phyloP scores from a whole-genome alignment of 2,329 filamentous ascomycete genomes.

The Xylaria sp. region DNA sequence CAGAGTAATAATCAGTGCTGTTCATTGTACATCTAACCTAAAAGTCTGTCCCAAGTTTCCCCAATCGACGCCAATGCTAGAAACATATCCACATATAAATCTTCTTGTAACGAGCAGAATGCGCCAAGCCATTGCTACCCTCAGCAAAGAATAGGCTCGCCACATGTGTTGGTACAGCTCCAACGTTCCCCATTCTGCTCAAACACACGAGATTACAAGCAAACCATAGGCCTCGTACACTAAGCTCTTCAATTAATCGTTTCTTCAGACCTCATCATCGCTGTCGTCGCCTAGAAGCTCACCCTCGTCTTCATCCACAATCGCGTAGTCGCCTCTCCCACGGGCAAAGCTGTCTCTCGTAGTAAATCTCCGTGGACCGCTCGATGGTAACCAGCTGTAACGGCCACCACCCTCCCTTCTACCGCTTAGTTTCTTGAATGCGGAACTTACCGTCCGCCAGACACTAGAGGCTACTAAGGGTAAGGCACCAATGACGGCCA shows the following conservation, averaged over 20 bases:
- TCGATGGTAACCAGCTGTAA: constrained; percentile 59
- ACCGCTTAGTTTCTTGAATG: constrained; percentile 60
- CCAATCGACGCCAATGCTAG: constrained; percentile 31
- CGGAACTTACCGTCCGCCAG: constrained; percentile 71
- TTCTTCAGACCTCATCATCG: constrained; percentile 79
- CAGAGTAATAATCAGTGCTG: constrained; percentile 18
- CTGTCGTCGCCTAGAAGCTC: constrained; percentile 93
- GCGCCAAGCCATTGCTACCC: constrained; percentile 8
- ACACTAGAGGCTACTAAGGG: constrained; percentile 78
- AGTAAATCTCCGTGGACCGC: constrained; percentile 78
- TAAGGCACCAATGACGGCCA: constrained; percentile 67
- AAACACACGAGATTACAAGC: background rate
- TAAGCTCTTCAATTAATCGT: constrained; percentile 14
- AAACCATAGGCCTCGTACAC: background rate
- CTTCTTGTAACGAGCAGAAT: constrained; percentile 13
- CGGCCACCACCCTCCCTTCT: constrained; percentile 59
- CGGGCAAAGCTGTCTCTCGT: constrained; percentile 90
- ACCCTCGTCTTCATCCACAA: constrained; percentile 92
- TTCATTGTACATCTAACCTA: constrained; percentile 34
- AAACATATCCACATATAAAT: constrained; percentile 20
- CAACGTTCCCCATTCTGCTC: background rate
- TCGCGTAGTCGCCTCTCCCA: constrained; percentile 85
- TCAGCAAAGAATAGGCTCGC: background rate
- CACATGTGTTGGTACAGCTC: background rate
- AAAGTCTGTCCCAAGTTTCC: constrained; percentile 28